Percentiles rank a stretch among this genome's conserved stretches.
Conservation (phyloP, 768 basidiomycete species). For the Tubosaeta brunneosetosa region DNA sequence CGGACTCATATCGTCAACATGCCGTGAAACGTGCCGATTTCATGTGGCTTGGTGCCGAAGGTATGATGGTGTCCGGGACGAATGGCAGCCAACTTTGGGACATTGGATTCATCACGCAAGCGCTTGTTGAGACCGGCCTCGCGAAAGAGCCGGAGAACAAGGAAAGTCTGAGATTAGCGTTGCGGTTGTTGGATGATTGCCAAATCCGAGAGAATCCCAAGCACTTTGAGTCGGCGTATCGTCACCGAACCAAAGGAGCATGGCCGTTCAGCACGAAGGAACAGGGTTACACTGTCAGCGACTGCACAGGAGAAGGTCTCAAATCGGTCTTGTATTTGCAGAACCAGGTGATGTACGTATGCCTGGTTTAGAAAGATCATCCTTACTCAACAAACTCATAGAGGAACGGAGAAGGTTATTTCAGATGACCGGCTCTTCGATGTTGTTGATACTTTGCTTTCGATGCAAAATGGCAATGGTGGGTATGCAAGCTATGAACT, state of each 20-base stretch:
- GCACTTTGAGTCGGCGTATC: no score
- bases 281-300: conserved; percentile 92
- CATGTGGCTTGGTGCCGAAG: conserved; percentile 87
- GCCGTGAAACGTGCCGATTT: conserved; percentile 78
- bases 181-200: conserved; percentile 72
- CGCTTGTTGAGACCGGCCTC: conserved; percentile 83
- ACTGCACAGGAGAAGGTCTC: conserved; percentile 91
- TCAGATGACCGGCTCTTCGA: conserved; percentile 76
- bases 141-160: conserved; percentile 67
- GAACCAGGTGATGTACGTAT: conserved; percentile 63
- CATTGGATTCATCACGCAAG: conserved; percentile 86
- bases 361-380: not conserved
- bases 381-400: conserved; percentile 27
- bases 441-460: conserved; percentile 80
- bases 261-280: no score
- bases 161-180: conserved; percentile 55
- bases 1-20: conserved; percentile 76
- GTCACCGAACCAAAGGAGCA: no score
- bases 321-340: conserved; percentile 91
- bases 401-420: no score
- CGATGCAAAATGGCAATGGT: conserved; percentile 81
- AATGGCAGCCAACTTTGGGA: conserved; percentile 98
- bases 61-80: conserved; percentile 94
- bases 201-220: no score
- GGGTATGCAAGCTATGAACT: conserved; percentile 95